A percentile compares a stretch with the other conserved stretches of the same genome.
phyloP scores from a whole-genome alignment of 2,329 filamentous ascomycete species.

The Raffaelea arxii region DNA sequence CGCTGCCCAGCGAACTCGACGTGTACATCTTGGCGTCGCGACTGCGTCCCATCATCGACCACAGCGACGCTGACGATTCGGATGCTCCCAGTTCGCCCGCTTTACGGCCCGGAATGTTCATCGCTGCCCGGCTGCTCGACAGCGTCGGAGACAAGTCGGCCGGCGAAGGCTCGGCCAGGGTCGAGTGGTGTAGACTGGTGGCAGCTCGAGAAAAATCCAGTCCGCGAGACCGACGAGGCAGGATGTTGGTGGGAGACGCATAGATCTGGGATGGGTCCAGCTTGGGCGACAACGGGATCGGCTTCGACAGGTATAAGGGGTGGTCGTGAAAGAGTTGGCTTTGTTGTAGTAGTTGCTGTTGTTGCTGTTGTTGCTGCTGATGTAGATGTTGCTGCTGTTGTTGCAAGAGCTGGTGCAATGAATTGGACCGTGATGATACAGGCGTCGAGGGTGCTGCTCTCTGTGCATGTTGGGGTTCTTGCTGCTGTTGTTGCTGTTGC shows the following conservation, averaged over 20 bases:
- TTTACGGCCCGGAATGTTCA: constrained; percentile 48
- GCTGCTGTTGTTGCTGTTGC: background rate
- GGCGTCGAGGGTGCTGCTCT: constrained; percentile 7
- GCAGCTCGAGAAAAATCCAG: constrained; percentile 89
- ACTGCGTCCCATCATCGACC: constrained; percentile 54
- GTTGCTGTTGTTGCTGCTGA: constrained; percentile 9
- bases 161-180: constrained; percentile 78
- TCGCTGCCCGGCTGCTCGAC: constrained; percentile 32
- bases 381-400: constrained; percentile 8
- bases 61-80: constrained; percentile 62
- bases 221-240: constrained; percentile 80
- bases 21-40: constrained; percentile 60
- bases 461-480: background rate
- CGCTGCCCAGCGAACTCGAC: constrained; percentile 76
- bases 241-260: constrained; percentile 75
- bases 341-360: constrained; percentile 9
- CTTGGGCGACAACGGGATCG: constrained; percentile 73
- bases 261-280: constrained; percentile 78
- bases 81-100: constrained; percentile 32
- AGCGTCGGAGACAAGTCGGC: constrained; percentile 78
- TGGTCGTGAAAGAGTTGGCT: constrained; percentile 16
- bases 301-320: constrained; percentile 32
- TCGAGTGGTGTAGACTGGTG: constrained; percentile 92
- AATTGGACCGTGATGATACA: constrained; percentile 1
- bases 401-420: constrained; percentile 14